A percentile compares a stretch with the other conserved stretches of the same genome.
These are phyloP conservation scores for Fusarium buxicola DNA, from an alignment of 2,329 filamentous ascomycete genomes.

Conservation along the genomic window DNA sequence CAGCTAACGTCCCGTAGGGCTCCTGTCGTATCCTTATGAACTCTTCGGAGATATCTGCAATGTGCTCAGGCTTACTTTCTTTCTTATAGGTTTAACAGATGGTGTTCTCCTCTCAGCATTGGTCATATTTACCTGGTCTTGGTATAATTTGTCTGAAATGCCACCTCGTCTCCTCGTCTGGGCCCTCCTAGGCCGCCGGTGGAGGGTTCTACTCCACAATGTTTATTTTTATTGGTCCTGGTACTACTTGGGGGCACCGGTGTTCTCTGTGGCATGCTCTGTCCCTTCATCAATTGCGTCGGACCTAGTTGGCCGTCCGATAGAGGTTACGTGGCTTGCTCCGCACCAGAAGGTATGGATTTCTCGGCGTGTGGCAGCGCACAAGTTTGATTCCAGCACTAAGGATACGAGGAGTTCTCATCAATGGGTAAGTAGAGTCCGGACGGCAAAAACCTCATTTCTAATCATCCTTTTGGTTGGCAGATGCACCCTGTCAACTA, in stretches of 20 bases:
- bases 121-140: conserved; percentile 5
- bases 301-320: background rate
- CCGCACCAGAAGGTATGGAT: background rate
- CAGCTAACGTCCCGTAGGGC: too few species aligned
- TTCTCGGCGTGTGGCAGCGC: background rate
- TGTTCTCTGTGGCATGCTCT: too few species aligned
- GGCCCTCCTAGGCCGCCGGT: background rate
- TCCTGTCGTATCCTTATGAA: too few species aligned
- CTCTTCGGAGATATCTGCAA: too few species aligned
- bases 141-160: background rate
- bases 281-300: background rate
- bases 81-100: background rate
- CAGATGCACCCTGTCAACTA: too few species aligned
- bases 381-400: background rate
- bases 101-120: background rate
- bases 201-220: too few species aligned
- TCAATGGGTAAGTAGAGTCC: too few species aligned
- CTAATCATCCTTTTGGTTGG: too few species aligned
- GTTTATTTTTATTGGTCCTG: background rate
- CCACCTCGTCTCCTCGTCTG: background rate
- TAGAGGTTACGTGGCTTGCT: conserved; percentile 12
- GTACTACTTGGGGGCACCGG: too few species aligned
- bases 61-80: too few species aligned
- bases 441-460: too few species aligned
- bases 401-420: too few species aligned